Base-by-base conservation (phyloP, 768 basidiomycete genomes). In the Lactarius akahatsu region DNA sequence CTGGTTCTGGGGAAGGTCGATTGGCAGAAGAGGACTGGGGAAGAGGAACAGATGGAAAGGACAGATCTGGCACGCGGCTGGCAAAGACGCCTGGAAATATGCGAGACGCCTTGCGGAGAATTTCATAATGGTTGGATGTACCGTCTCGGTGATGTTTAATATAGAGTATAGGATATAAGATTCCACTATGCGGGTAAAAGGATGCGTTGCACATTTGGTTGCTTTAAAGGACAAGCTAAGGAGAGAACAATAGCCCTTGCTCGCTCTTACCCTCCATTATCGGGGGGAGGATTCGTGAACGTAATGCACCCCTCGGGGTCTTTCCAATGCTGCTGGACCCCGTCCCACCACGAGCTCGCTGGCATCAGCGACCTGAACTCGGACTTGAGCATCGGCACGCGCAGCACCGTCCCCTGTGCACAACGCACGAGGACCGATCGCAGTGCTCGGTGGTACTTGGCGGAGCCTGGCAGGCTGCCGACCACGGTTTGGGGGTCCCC, bases 271-370 rank as follows among this genome's bases (percentile, higher is more conserved):
- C 28, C 50, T 40, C 4, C 18, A 55, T 32, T 16, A 16, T 55
- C 40, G n/a, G 52, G 8, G 26, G 61, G 57, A 34, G 61, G 52
- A 23, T 28, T 56, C 18, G 62, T 50, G 36, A 67, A 67, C 13
- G 16, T 23, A 11, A 67, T 63, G 30, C 58, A 60, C n/a, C 62
- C 66, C 8, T 63, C 32, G 18, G 58, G 4, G 18, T 63, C 62
- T 43, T 56, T 67, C 66, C 62, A 63, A 30, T 67, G 62, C 8
- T 30, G 34, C 43, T 55, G 65, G 16, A 86, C 77, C 2, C 92
- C 92, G 73, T 91, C 92, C 90, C 90, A 93, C 87, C 90, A 94
- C 59, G 88, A 87, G 66, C 78, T 82, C 3, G 86, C 87, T 16
- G 72, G 73, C 66, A 91, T 68, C 70, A 83, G 74, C 30, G 79